Base-by-base conservation (phyloP, 2,329 filamentous ascomycete species). In the Pezicula neosporulosa region DNA sequence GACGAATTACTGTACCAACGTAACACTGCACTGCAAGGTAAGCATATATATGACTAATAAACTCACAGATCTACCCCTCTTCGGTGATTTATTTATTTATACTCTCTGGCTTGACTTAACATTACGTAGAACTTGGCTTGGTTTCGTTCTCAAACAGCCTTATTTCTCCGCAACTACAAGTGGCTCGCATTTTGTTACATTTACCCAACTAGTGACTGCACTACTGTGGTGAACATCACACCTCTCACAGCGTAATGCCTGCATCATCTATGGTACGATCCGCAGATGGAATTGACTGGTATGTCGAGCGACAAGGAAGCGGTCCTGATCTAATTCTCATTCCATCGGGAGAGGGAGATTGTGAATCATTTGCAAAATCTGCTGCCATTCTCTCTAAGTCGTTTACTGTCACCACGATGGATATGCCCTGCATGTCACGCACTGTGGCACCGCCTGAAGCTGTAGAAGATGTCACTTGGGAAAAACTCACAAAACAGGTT, bases 381-480 rank as follows among this genome's bases (percentile, higher is more conserved):
- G 47, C 52, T 1, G 35, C 33, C 7, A 35, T 50, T 12, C 50
- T 58, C 15, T 44, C 56, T 27, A 13, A 48, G 10, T 18, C 18
- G 15, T 58, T 57, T 48, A 55, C 52, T 9, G 49, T 58, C 10
- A 58, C 54, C 18, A 53, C 56, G 13, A 57, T 58, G 39, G 56
- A 58, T 44, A 55, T 58, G 52, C 56, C 56, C 4, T 50, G 56
- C 12, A 52, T 58, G 38, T 56, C 54, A 4, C 54, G 56, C 6
- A 45, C 50, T 5, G 24, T 33, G 6, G 43, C 33, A 48, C 48
- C 52, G 4, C 7, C 24, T 2, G 51, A 49, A 2, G 48, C 47
- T 1, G 21, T 55, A 5, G 24, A 51, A 9, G 42, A 55, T 7
- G 24, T 57, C 9, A 38, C 47, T 4, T 24, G 49, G n/a, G 33